Evolutionary conservation across 2,329 filamentous ascomycete species (phyloP).

Genomic region (Pestalotiopsis sp.): DNA sequence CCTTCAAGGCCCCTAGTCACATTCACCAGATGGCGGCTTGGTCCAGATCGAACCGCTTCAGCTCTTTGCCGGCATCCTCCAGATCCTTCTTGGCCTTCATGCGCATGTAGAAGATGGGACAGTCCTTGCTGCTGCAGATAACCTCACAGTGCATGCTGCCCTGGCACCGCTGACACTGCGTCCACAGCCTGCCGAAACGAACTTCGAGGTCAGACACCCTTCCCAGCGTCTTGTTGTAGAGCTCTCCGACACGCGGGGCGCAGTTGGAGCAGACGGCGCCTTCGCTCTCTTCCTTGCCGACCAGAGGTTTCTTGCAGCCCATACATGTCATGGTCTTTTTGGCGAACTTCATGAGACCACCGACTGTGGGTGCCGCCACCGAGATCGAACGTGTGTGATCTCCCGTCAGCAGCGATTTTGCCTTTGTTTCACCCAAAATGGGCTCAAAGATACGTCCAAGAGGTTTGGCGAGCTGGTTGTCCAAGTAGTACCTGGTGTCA

Average conservation of each 20-base stretch:
- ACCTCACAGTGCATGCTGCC: conserved; percentile 98
- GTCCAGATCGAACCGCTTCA: conserved; percentile 87
- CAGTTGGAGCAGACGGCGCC: conserved; percentile 91
- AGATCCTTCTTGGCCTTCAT: conserved; percentile 99
- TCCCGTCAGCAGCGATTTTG: conserved; percentile 81
- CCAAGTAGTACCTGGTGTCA: conserved; percentile 97
- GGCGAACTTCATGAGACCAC: conserved; percentile 96
- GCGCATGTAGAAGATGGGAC: conserved; percentile 99
- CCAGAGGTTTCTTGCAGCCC: conserved; percentile 97
- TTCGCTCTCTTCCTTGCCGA: conserved; percentile 73
- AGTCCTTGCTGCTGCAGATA: conserved; percentile 94
- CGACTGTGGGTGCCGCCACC: conserved; percentile 86
- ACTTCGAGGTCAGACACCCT: conserved; percentile 93
- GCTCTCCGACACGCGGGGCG: conserved; percentile 80
- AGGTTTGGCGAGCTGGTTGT: conserved; percentile 96
- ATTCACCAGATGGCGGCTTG: conserved; percentile 64
- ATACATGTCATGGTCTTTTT: conserved; percentile 98
- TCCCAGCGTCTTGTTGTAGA: conserved; percentile 89
- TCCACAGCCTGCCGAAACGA: conserved; percentile 91
- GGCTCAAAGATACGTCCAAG: conserved; percentile 96
- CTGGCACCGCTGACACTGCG: conserved; percentile 96
- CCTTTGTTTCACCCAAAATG: conserved; percentile 92
- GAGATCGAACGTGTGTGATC: conserved; percentile 95
- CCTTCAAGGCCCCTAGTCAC: conserved; percentile 20
- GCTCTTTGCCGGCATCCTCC: conserved; percentile 89